Evolutionary conservation across 2,329 filamentous ascomycete species (phyloP), one percentile per base, ranked within the genome.

Genomic region (Paraphaeosphaeria minitans): DNA sequence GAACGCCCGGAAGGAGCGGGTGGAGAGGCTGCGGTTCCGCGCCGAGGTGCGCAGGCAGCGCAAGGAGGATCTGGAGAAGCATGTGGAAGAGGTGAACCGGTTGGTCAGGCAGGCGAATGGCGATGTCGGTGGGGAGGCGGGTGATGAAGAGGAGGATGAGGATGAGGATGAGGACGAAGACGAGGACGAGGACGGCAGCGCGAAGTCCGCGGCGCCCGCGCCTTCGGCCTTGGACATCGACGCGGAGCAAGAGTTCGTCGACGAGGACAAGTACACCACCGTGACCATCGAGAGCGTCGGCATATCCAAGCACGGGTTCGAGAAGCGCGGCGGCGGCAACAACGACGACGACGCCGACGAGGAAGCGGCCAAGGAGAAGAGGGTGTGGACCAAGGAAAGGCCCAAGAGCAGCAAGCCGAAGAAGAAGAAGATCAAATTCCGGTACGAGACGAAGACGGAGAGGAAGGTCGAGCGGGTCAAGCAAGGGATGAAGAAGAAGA

Each of bases 221-320:
- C 58, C 61, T 39, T 87, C 89, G 65, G 75, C 58, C 50, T 83
- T 87, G 22, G 79, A 79, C 7, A 77, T 95, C 46, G 88, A 96
- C 73, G 88, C 92, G 66, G 91, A 97, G 75, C 93, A 94, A 66
- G 93, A 98, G 76, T 99, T 97, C 78, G 86, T 97, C 65, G 95
- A 99, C 76, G 95, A 98, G 75, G 94, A 97, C 76, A 91, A 90
- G 73, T 97, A 92, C 75, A 98, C 95, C 0, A 97, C 92, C 0
- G 95, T 99, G 27, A 97, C 92, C 0, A 88, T 99, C 1, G 94
- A 97, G 75, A 89, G 91, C 12, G 92, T 99, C 66, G 89, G 89
- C 62, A 85, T 96, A 16, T 89, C 90, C 13, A 86, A 87, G 65
- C 87, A 93, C 56, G 91, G 91, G 0, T 79, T 96, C 49, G 83